Base-by-base conservation (phyloP, 345 rosid genomes). In the Microcos paniculata region DNA sequence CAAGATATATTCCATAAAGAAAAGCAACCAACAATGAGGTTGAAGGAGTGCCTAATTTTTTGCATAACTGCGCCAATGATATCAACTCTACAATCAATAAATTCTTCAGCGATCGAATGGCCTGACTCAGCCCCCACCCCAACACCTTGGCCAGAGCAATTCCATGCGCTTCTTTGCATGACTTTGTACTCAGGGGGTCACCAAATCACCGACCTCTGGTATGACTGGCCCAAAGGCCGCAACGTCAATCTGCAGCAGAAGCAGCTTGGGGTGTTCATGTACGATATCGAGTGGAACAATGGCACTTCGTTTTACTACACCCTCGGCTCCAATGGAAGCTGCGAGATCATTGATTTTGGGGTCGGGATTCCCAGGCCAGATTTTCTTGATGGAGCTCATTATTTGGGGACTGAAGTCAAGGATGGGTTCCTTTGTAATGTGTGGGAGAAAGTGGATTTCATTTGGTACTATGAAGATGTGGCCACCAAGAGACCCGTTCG, bases 391-490 rank as follows among this genome's bases (percentile, higher is more conserved):
- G 82, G 69, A 33, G 80, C 87, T 8, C 12, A 43, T 33, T 85
- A 82, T 70, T 51, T 85, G 2, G 87, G 85, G 28, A 82, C 84
- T 12, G 19, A 26, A 30, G 48, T 69, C 11, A 58, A 75, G 15
- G 87, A 84, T 76, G 87, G 87, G 14, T 80, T 80, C 49, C 53
- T 85, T 73, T 80, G 85, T 46, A 72, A 82, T 65, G 80, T 65
- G 21, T 85, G 87, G 85, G 85, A 85, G 83, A 85, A 82, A 66
- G 77, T 76, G 12, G 85, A 84, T 58, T 78, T 78, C n/a, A 77
- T 82, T 10, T 75, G 83, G 82, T 82, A 82, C 66, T 82, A 75
- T 21, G 87, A 85, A 48, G 87, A 82, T 82, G 82, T 78, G 63
- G 7, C 13, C 6, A 77, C 84, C 2, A 75, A 70, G 40, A 69